Evolutionary conservation across 1,139 yeast species (phyloP), one percentile per base, ranked within the genome.

Genomic region (Meyerozyma elateridarum): DNA sequence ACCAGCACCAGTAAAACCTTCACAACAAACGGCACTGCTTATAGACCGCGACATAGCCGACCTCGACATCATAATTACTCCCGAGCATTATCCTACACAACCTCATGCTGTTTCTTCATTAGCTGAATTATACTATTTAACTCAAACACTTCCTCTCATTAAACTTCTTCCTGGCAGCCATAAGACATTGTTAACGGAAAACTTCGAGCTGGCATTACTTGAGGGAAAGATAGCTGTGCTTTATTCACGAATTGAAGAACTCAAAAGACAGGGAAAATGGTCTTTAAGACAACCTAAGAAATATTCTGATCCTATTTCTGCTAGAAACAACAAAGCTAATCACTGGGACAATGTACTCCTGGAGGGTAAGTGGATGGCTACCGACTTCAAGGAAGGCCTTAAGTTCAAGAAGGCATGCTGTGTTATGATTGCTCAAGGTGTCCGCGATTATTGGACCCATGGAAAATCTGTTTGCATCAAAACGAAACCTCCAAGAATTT

Each of bases 211-310:
- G 47, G 87, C 95, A 0, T 62, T 89, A 18, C 72, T 87, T n/a
- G 99, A 91, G 52, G 95, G 96, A 6, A 85, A 89, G 51, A 78
- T 91, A 7, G 87, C 95, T 0, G 96, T 88, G n/a, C 76, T 87
- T 11, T 85, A 87, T 48, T 85, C 94, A 3, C 73, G 97, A 36
- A 89, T 93, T 29, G 98, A 91, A 50, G 97, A 89, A 52, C 66
- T 93, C 39, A 85, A 88, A 51, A 67, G 95, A 33, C 81, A 82
- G 36, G 85, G 87, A 5, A 79, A 84, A 46, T 93, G 98, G 98
- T 83, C 96, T 17, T 63, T 89, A 35, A 70, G 95, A 32, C 98
- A 93, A 53, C 95, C 95, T 1, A 68, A 73, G 33, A 71, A 74
- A 41, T 80, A 70, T 46, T 54, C 68, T 16, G 94, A 87, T 41